These are phyloP conservation scores for Tinospora cordifolia DNA, from an alignment of 164 flowering plant species.

Conservation along the genomic window DNA sequence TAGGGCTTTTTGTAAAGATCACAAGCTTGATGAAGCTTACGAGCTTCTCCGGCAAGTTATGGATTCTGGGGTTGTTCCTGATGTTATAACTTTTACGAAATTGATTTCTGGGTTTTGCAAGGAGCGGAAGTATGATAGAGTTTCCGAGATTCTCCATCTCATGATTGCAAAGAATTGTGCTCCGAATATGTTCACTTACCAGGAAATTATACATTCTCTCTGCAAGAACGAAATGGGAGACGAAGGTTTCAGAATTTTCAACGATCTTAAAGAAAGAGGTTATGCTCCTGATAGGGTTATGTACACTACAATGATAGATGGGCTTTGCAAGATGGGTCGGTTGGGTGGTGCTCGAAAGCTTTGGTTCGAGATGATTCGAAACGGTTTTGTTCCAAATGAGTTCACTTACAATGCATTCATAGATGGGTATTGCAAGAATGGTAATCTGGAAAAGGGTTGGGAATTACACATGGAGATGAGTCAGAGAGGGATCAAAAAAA, in stretches of 20 bases:
- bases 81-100: constrained; percentile 32
- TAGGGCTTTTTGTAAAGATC: constrained; percentile 42
- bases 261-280: constrained; percentile 56
- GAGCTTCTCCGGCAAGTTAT: constrained; percentile 43
- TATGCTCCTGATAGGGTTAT: constrained; percentile 46
- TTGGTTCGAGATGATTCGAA: constrained; percentile 56
- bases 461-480: constrained; percentile 47
- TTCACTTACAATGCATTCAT: constrained; percentile 51
- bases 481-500: constrained; percentile 37
- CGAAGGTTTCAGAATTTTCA: constrained; percentile 49
- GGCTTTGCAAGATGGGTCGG: constrained; percentile 42
- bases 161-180: constrained; percentile 50
- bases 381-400: constrained; percentile 46
- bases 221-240: constrained; percentile 30
- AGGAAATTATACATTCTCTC: constrained; percentile 43
- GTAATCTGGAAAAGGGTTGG: constrained; percentile 33
- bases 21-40: constrained; percentile 34
- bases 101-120: constrained; percentile 43
- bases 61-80: constrained; percentile 38
- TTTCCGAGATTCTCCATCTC: constrained; percentile 46
- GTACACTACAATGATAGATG: constrained; percentile 58
- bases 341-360: constrained; percentile 45
- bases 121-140: constrained; percentile 22
- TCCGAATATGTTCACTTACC: constrained; percentile 50
- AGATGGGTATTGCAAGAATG: constrained; percentile 36